Base-by-base conservation (phyloP, 352 stramenopile species). In the Phytophthora idaei region DNA sequence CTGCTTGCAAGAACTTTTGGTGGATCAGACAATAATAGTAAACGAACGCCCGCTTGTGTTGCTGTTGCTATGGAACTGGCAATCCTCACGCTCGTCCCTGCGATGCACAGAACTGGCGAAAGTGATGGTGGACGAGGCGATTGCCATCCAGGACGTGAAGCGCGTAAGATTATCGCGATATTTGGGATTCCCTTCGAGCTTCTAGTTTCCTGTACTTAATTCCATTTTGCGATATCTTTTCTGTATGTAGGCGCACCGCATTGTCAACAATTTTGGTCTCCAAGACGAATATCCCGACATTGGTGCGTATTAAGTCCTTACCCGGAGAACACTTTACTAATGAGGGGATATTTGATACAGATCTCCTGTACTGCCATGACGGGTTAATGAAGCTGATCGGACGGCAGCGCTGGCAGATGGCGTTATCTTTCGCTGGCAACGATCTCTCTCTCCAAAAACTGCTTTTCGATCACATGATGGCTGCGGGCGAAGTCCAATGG, bases 351-450 rank as follows among this genome's bases (percentile, higher is more conserved):
- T 9, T 29, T 25, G 49, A 17, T 46, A 1, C 29, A 76, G 77
- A 92, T 42, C 59, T 78, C 31, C 57, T 90, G 27, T 92, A 90
- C 54, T 87, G 71, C 29, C 79, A 82, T 21, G 83, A 90, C 61
- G 73, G 76, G 5, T 42, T 92, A 32, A 65, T 88, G 53, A 87
- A 86, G 57, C 74, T 92, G 29, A 83, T 90, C 21, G 79, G 89
- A 50, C 84, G 85, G 52, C 77, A 83, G 37, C 78, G 77, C 28
- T 92, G 83, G 83, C 68, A 84, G 25, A 74, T 92, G 49, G 83
- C 83, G n/a, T 59, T 86, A 15, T 78, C 81, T n/a, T 92, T 90
- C 61, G 81, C 86, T 27, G 83, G 83, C 0, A 90, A 74, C 15
- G 81, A 90, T 56, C 32, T 46, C 1, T 72, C 79, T 17, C 72